These are phyloP conservation scores for Penicillium sp. DNA, from an alignment of 2,329 filamentous ascomycete genomes.

Conservation along the genomic window DNA sequence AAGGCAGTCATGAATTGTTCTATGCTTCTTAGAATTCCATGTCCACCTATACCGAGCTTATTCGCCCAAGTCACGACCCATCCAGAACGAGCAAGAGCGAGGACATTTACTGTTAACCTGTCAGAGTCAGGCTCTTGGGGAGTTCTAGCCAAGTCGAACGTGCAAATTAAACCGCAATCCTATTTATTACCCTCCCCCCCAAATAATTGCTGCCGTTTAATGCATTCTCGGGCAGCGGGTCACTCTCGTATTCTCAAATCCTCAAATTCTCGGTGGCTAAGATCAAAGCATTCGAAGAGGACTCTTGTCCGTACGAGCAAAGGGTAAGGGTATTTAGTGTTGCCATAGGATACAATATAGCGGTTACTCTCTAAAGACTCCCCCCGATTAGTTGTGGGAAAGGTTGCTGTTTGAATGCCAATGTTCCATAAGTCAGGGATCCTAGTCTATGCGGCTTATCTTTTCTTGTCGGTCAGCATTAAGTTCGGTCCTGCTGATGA, in stretches of 20 bases:
- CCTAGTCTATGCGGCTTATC: neutral
- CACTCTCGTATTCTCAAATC: too few relatives aligned
- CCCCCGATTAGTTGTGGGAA: conserved; percentile 3
- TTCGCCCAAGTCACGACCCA: neutral
- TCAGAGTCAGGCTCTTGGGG: too few relatives aligned
- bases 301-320: too few relatives aligned
- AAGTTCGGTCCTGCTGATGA: neutral
- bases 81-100: neutral
- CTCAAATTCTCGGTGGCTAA: too few relatives aligned
- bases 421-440: neutral
- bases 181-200: too few relatives aligned
- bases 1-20: neutral
- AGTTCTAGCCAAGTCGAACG: neutral
- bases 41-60: neutral
- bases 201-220: too few relatives aligned
- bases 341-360: too few relatives aligned
- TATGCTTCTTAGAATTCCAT: neutral
- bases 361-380: neutral
- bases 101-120: neutral
- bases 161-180: neutral
- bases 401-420: neutral
- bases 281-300: too few relatives aligned
- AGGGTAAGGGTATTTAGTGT: too few relatives aligned
- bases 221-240: too few relatives aligned
- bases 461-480: neutral